Conservation (phyloP, 805 yeast species). For the Pichia membranifaciens region DNA sequence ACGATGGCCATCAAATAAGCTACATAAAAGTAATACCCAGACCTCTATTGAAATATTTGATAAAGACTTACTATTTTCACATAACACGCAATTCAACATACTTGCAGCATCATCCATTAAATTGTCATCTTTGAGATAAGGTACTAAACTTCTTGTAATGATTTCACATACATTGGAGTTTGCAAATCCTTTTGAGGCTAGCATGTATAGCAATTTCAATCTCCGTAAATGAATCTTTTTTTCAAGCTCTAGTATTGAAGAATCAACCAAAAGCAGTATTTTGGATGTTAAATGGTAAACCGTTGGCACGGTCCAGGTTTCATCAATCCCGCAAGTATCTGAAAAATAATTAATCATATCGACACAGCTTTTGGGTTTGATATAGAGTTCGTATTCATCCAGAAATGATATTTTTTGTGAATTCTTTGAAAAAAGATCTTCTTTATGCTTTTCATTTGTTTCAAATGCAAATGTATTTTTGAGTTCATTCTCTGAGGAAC, state of each 20-base stretch:
- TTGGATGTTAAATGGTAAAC: conserved; percentile 37
- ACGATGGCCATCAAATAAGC: background rate
- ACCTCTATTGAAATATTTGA: background rate
- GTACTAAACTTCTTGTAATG: conserved; percentile 4
- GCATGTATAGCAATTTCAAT: conserved; percentile 32
- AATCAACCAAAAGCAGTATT: conserved; percentile 23
- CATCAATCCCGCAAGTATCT: conserved; percentile 4
- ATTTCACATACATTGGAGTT: conserved; percentile 17
- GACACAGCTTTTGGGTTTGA: conserved; percentile 11
- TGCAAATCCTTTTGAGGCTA: conserved; percentile 21
- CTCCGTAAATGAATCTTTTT: conserved; percentile 28
- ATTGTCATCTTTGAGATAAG: conserved; percentile 17
- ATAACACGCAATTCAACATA: conserved; percentile 22
- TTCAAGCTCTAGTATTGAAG: conserved; percentile 22
- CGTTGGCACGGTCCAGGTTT: conserved; percentile 33
- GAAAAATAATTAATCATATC: conserved; percentile 11
- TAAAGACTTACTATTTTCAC: background rate
- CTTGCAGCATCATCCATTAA: conserved; percentile 25
- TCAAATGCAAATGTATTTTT: background rate
- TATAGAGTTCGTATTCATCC: conserved; percentile 17
- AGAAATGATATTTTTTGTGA: conserved; percentile 8
- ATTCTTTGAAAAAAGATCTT: background rate
- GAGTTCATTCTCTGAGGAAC: conserved; percentile 16
- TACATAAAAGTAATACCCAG: background rate
- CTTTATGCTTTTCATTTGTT: no score